Conservation (phyloP, 75 land plant species). For the Picea sitchensis region DNA sequence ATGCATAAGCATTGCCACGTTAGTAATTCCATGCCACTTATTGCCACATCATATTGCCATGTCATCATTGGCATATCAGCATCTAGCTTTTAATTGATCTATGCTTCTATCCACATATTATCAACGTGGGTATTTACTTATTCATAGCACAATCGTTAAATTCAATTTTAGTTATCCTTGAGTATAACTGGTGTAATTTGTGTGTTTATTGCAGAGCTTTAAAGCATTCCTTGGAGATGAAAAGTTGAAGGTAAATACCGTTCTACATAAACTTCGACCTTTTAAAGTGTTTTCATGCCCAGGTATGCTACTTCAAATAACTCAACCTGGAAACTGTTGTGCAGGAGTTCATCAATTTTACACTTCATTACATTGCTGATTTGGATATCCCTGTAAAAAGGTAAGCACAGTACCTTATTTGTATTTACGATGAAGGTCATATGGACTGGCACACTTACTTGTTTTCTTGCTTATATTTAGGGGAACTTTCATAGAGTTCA, state of each 20-base stretch:
- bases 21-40: too few relatives aligned
- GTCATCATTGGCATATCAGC: too few relatives aligned
- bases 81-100: background rate
- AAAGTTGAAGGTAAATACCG: slow-evolving; percentile 58
- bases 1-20: too few relatives aligned
- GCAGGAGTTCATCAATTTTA: slow-evolving; percentile 93
- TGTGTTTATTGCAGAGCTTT: slow-evolving; percentile 60
- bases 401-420: slow-evolving; percentile 20
- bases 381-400: slow-evolving; percentile 97
- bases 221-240: slow-evolving; percentile 78
- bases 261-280: background rate
- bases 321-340: slow-evolving; percentile 5
- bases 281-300: background rate
- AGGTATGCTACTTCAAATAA: background rate
- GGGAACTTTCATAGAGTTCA: slow-evolving; percentile 97
- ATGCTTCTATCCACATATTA: background rate
- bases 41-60: too few relatives aligned
- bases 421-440: background rate
- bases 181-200: slow-evolving; percentile 4
- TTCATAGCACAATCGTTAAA: background rate
- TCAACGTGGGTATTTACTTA: background rate
- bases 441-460: background rate
- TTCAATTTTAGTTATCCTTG: background rate
- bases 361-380: slow-evolving; percentile 96
- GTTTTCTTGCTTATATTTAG: slow-evolving; percentile 25